Conservation (phyloP, 345 rosid species). For the Boechera stricta region DNA sequence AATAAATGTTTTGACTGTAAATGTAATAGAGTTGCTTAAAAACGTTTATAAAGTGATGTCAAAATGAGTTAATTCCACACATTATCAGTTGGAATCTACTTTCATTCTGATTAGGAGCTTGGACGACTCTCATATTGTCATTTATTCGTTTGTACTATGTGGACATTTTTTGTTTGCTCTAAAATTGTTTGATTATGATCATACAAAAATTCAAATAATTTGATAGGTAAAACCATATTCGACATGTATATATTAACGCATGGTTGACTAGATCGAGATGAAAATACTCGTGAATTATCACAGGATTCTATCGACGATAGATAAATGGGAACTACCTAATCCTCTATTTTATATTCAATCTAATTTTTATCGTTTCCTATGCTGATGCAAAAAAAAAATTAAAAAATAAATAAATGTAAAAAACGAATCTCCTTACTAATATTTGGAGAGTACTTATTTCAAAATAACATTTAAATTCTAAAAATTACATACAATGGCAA, state of each 20-base stretch:
- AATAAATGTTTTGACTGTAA: neutral
- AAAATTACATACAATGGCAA: no score
- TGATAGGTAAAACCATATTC: neutral
- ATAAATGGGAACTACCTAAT: no score
- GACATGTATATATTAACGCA: neutral
- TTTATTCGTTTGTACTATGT: no score
- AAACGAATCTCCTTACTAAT: no score
- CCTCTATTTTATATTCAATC: neutral
- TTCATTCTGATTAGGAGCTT: neutral
- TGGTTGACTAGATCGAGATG: no score
- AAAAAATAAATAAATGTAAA: no score
- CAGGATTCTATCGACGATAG: neutral
- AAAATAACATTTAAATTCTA: no score
- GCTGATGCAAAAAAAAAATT: no score
- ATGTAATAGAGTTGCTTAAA: neutral
- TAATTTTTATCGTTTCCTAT: neutral
- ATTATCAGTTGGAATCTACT: neutral
- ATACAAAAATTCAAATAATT: neutral
- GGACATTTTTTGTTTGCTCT: no score
- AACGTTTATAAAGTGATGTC: neutral
- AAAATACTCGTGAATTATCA: neutral
- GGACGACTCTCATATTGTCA: no score
- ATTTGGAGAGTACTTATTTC: no score
- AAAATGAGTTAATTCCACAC: conserved; percentile 23
- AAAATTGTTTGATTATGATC: neutral